These are phyloP conservation scores for Candida argentea DNA, from an alignment of 805 yeast species.

Conservation along the genomic window DNA sequence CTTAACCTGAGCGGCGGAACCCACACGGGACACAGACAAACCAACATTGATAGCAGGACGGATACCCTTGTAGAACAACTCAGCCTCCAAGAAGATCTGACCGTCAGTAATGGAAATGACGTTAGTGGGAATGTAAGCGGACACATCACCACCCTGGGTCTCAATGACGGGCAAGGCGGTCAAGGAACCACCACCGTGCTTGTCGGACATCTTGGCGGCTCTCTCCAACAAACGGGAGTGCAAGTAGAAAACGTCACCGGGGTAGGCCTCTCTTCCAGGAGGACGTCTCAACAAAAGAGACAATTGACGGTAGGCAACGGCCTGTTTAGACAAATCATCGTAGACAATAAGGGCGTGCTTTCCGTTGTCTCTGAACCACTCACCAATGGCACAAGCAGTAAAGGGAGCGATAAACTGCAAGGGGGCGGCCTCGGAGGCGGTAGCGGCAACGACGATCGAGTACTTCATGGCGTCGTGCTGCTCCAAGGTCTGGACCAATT, in stretches of 20 bases:
- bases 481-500: conserved; percentile 98
- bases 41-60: conserved; percentile 99
- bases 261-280: conserved; percentile 95
- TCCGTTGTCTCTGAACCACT: conserved; percentile 99
- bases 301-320: conserved; percentile 99
- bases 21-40: conserved; percentile 99
- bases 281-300: conserved; percentile 96
- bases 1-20: conserved; percentile 99
- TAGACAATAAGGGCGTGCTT: conserved; percentile 93
- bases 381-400: conserved; percentile 99
- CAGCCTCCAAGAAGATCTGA: conserved; percentile 98
- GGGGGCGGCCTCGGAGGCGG: conserved; percentile 99
- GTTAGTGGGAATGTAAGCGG: conserved; percentile 96
- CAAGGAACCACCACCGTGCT: conserved; percentile 86
- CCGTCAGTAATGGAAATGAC: conserved; percentile 97
- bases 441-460: conserved; percentile 97
- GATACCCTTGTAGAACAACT: conserved; percentile 99
- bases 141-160: conserved; percentile 99
- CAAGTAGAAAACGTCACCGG: conserved; percentile 94
- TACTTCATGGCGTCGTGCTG: conserved; percentile 96
- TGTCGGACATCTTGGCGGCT: conserved; percentile 93
- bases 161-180: conserved; percentile 95
- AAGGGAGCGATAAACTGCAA: conserved; percentile 99
- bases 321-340: conserved; percentile 98
- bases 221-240: conserved; percentile 93